Base-by-base conservation (phyloP, 192 early-diverging fungal genomes). In the Coemansia sp. region DNA sequence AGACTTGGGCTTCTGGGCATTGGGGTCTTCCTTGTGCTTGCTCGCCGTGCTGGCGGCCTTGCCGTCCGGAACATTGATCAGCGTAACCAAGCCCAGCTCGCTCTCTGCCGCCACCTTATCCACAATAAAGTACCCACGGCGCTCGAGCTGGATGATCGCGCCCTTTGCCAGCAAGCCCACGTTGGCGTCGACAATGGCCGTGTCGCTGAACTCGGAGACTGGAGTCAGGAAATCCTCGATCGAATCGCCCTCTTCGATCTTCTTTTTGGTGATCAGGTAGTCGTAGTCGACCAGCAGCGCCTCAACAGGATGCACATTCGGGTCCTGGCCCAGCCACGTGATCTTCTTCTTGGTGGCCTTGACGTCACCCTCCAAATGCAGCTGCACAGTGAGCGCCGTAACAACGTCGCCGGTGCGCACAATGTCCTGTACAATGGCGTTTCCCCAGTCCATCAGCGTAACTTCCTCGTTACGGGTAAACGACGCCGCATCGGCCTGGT, bases 361-460 rank as follows among this genome's bases (percentile, higher is more conserved):
- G 69, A 96, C 96, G 73, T 99, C 96, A 57, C 95, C 94, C 35
- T 88, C 91, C 60, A 97, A 86, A 72, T 98, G 88, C 50, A 98
- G 73, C 51, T 86, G 83, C 54, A 95, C 67, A 22, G 87, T 84
- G 19, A 94, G 76, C 21, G 50, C 58, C 0, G 69, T 83, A 17
- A 97, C 89, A 17, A 76, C 58, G 8, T 71, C 69, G 55, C 84
- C 84, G 0, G 37, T 73, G 79, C 87, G 87, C 53, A 88, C 75
- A 59, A 98, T 85, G 11, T 81, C 71, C 59, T 89, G 83, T 60
- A 99, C 88, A 71, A 97, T 85, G 8, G 90, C 94, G 76, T 99
- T 99, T 45, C 97, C 97, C 97, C 97, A 99, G 84, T 97, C 96
- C 96, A 99, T 98, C 60, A 99, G 81, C 35, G 97, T 99, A 22